Percentiles rank a stretch among this genome's conserved stretches.
These are phyloP conservation scores for Penicillium antarcticum DNA, from an alignment of 495 filamentous ascomycete genomes.

Conservation along the genomic window DNA sequence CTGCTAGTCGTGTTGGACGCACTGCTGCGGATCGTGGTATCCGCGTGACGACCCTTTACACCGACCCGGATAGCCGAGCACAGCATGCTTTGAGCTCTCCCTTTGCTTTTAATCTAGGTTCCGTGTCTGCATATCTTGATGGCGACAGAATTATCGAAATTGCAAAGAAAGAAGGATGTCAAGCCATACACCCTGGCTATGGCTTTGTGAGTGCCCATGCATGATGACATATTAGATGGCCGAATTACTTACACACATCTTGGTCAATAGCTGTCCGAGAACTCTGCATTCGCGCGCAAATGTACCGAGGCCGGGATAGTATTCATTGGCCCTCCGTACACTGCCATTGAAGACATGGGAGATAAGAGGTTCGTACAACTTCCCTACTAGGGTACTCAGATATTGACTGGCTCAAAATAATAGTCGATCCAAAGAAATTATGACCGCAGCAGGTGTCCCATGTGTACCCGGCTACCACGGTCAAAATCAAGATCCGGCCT, in stretches of 20 bases:
- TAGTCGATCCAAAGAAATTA: conserved; percentile 86
- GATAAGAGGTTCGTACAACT: conserved; percentile 68
- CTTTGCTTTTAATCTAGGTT: conserved; percentile 76
- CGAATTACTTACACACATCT: background rate
- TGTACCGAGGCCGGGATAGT: conserved; percentile 88
- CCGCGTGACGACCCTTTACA: conserved; percentile 91
- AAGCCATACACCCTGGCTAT: conserved; percentile 93
- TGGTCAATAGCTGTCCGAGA: conserved; percentile 66
- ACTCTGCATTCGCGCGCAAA: conserved; percentile 82
- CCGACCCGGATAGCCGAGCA: conserved; percentile 79
- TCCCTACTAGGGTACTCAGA: too few species aligned
- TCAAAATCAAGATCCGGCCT: conserved; percentile 68
- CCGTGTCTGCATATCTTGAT: conserved; percentile 82
- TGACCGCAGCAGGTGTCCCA: conserved; percentile 87
- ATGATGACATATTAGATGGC: background rate
- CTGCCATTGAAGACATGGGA: conserved; percentile 96
- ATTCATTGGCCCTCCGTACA: conserved; percentile 90
- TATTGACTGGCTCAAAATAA: conserved; percentile 2
- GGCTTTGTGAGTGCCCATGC: conserved; percentile 65
- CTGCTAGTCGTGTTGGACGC: conserved; percentile 67
- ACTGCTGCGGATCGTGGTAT: conserved; percentile 89
- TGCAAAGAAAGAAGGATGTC: conserved; percentile 79
- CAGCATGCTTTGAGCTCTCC: conserved; percentile 88
- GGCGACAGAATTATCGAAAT: conserved; percentile 86
- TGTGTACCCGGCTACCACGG: conserved; percentile 98